Conservation (phyloP, 2,329 filamentous ascomycete genomes). For the Colletotrichum viniferum region DNA sequence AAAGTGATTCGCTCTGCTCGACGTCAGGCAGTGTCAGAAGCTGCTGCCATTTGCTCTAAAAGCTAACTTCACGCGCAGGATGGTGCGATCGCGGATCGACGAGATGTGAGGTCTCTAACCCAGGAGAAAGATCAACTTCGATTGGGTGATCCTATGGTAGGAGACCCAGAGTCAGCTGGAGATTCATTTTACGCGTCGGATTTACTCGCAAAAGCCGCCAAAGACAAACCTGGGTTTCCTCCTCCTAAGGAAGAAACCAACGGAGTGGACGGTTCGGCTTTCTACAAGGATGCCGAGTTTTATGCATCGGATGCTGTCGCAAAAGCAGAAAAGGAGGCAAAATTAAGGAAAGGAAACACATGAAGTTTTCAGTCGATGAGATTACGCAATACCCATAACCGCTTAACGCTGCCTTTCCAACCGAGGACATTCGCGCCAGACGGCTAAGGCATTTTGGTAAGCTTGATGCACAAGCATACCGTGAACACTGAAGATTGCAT, state of each 20-base stretch:
- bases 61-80: accelerated
- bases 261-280: accelerated
- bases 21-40: not conserved
- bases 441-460: accelerated
- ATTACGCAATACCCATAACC: not conserved
- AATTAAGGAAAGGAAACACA: accelerated
- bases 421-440: not conserved
- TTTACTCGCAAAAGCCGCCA: not conserved
- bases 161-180: not conserved
- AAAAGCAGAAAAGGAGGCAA: not conserved
- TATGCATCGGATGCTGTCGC: not conserved
- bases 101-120: not conserved
- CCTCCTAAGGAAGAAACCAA: accelerated
- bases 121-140: not conserved
- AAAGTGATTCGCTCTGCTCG: not conserved
- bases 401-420: not conserved
- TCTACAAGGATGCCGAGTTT: not conserved
- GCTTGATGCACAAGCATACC: not conserved
- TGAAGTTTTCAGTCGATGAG: accelerated
- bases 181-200: not conserved
- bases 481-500: not conserved
- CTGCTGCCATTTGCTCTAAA: not conserved
- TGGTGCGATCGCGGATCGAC: not conserved
- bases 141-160: accelerated
- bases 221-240: accelerated